Percentiles rank a stretch among this genome's conserved stretches.
Evolutionary conservation across 2,329 filamentous ascomycete species (phyloP).

Genomic region (Stemphylium beticola): DNA sequence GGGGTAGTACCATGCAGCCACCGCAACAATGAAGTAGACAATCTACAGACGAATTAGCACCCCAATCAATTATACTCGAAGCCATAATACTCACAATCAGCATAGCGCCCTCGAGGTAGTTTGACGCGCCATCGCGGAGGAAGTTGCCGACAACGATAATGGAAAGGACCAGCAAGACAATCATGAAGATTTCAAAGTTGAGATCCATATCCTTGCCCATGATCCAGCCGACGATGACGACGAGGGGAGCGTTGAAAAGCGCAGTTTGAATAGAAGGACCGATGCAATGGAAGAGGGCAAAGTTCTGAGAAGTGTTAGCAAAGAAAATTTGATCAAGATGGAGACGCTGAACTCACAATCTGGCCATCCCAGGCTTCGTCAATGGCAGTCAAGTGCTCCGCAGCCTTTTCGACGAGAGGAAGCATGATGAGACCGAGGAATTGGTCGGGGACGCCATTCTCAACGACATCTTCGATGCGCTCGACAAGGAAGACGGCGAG

Average conservation of each 20-base stretch:
- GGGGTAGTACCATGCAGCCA: conserved; percentile 68
- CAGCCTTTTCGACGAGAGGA: conserved; percentile 83
- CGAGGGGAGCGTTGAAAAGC: conserved; percentile 83
- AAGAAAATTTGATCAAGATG: neutral
- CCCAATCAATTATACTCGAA: too few species aligned
- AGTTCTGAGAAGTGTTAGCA: conserved; percentile 58
- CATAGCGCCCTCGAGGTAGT: conserved; percentile 86
- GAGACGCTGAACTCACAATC: conserved; percentile 52
- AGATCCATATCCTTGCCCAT: conserved; percentile 74
- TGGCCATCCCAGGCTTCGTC: conserved; percentile 85
- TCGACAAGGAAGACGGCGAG: conserved; percentile 76
- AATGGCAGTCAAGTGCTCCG: conserved; percentile 82
- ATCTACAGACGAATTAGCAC: conserved; percentile 46
- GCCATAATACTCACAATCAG: conserved; percentile 62
- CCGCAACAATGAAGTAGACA: conserved; percentile 67
- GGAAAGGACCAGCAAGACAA: conserved; percentile 78
- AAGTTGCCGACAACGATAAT: conserved; percentile 90
- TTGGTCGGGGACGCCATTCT: conserved; percentile 55
- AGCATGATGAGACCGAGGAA: conserved; percentile 77
- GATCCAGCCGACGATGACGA: conserved; percentile 84
- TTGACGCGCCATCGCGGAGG: conserved; percentile 84
- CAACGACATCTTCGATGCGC: conserved; percentile 70
- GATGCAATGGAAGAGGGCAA: conserved; percentile 83
- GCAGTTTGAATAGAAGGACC: conserved; percentile 89
- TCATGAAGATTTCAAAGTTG: conserved; percentile 87